These are phyloP conservation scores for Plectosphaerella plurivora DNA, from an alignment of 2,329 filamentous ascomycete species.

Conservation along the genomic window DNA sequence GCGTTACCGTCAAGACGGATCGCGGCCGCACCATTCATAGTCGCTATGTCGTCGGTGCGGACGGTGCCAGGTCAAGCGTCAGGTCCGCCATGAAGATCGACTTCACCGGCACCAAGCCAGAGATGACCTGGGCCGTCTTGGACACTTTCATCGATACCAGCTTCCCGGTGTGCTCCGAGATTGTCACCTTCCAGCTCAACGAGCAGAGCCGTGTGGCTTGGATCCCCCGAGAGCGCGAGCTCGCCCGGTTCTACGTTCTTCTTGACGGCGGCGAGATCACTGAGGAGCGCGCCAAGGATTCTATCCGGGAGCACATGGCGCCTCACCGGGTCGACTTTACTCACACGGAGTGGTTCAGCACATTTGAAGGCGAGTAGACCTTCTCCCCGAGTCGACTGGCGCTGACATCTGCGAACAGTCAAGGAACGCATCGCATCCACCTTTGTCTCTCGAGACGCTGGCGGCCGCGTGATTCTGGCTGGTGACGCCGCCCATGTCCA, in stretches of 20 bases:
- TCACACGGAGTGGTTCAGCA: constrained; percentile 44
- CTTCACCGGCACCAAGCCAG: constrained; percentile 42
- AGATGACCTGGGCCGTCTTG: constrained; percentile 45
- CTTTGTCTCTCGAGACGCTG: constrained; percentile 32
- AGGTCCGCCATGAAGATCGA: constrained; percentile 31
- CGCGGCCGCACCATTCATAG: constrained; percentile 25
- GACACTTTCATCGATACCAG: constrained; percentile 45
- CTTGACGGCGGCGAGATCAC: constrained; percentile 38
- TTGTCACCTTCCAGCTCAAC: constrained; percentile 41
- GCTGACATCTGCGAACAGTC: constrained; percentile 18
- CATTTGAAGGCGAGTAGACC: constrained; percentile 34
- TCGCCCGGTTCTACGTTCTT: constrained; percentile 42
- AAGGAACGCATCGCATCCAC: constrained; percentile 34
- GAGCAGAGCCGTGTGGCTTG: constrained; percentile 41
- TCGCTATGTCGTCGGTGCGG: constrained; percentile 45
- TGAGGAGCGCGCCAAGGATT: constrained; percentile 31
- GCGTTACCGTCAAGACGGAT: constrained; percentile 21
- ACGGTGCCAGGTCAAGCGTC: constrained; percentile 45
- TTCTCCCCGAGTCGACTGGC: not conserved
- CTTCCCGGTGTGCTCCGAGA: constrained; percentile 39
- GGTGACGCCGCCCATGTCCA: constrained; percentile 32
- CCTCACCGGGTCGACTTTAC: constrained; percentile 37
- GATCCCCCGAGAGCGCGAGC: constrained; percentile 42
- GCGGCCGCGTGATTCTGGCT: constrained; percentile 40
- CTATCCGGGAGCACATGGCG: constrained; percentile 37